Base-by-base conservation (phyloP, 331 rosid genomes). In the Rhamnella rubrinervis region DNA sequence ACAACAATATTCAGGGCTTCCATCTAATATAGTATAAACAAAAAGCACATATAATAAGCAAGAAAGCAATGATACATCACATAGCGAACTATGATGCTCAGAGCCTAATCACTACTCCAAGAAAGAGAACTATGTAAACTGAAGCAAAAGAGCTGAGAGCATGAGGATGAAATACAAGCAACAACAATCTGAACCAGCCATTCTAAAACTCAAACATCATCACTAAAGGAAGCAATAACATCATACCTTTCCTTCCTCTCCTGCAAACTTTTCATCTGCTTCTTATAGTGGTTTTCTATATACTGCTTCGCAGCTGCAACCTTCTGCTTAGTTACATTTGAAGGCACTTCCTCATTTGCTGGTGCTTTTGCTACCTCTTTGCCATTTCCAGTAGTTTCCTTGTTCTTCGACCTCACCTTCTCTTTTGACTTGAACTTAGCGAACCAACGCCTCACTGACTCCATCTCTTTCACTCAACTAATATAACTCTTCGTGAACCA, bases 301-400 rank as follows among this genome's bases (percentile, higher is more conserved):
- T 84, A 91, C 82, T 95, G 89, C 80, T 91, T 95, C 41, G 99
- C 99, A 74, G 96, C 97, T 35, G 88, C 99, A 80, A 83, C 99
- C 86, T 77, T 95, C 91, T 90, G 97, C 86, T 85, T 81, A 68
- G 99, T 95, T 78, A 83, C 91, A 77, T 75, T 87, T 55, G 99
- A 95, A 77, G 97, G 93, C 49, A 71, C 84, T 76, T 89, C 90
- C 71, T 95, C 99, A 55, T 75, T 72, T 66, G 79, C 79, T 37
- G 84, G 89, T 47, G 86, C 82, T 71, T 79, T 89, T 55, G 81
- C 75, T 66, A 67, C 85, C 75, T 84, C 92, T 78, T 77, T 91
- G 56, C 73, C 85, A 74, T 56, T 39, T 44, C 90, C 76, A 4
- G 76, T 31, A 56, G 90, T 59, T 73, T 85, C 93, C 82, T 82